Percentiles rank a stretch among this genome's conserved stretches.
Evolutionary conservation across 2,329 filamentous ascomycete species (phyloP).

Genomic region (Hymenoscyphus repandus): DNA sequence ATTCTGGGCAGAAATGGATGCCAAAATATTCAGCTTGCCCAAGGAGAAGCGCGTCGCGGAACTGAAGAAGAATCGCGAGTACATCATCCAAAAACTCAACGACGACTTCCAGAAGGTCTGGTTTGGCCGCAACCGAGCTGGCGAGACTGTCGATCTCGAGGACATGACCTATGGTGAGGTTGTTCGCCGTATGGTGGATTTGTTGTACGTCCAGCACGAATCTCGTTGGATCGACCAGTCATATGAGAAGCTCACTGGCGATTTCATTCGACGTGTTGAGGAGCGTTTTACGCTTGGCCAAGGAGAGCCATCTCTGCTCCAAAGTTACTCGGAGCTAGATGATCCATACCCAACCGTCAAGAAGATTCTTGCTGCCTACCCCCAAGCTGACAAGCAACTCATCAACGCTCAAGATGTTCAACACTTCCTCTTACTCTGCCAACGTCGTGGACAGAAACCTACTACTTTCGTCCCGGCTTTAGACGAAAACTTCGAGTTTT

Average conservation of each 20-base stretch:
- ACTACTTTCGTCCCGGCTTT: slow-evolving; percentile 93
- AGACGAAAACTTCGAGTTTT: slow-evolving; percentile 97
- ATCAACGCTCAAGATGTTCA: slow-evolving; percentile 99
- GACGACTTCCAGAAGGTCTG: slow-evolving; percentile 96
- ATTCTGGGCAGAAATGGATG: slow-evolving; percentile 99
- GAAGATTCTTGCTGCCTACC: slow-evolving; percentile 75
- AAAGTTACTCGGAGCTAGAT: slow-evolving; percentile 83
- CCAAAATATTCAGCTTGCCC: slow-evolving; percentile 94
- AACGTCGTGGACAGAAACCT: slow-evolving; percentile 89
- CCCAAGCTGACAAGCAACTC: slow-evolving; percentile 81
- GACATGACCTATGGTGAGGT: slow-evolving; percentile 96
- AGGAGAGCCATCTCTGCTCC: slow-evolving; percentile 74
- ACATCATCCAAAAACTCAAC: slow-evolving; percentile 94
- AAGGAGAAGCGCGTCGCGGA: slow-evolving; percentile 84
- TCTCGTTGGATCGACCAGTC: slow-evolving; percentile 87
- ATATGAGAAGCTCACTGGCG: slow-evolving; percentile 76
- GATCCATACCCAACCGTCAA: slow-evolving; percentile 75
- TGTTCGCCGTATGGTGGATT: slow-evolving; percentile 77
- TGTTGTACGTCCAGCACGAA: slow-evolving; percentile 90
- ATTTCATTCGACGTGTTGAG: slow-evolving; percentile 95
- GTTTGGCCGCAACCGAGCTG: slow-evolving; percentile 82
- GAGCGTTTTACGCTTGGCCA: slow-evolving; percentile 80
- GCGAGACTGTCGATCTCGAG: slow-evolving; percentile 79
- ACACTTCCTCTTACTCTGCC: slow-evolving; percentile 89
- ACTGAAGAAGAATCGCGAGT: slow-evolving; percentile 79